These are phyloP conservation scores for Solanum etuberosum DNA, from an alignment of 257 asterid species.

Conservation along the genomic window DNA sequence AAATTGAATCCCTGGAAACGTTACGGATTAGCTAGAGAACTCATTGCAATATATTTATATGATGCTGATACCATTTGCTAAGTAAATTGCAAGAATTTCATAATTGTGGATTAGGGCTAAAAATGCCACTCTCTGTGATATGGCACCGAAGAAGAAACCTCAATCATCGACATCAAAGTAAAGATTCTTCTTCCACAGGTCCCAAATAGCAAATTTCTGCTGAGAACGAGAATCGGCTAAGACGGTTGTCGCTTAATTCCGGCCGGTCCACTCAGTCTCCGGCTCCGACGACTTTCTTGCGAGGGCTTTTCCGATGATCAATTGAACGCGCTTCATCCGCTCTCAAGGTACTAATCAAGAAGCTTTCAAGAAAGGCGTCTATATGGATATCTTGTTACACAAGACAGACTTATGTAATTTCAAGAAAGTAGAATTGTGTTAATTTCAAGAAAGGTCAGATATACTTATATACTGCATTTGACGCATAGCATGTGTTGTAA, in stretches of 20 bases:
- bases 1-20: not conserved
- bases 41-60: not conserved
- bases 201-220: constrained; percentile 78
- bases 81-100: not conserved
- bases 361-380: not conserved
- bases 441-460: too few relatives aligned
- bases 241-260: constrained; percentile 68
- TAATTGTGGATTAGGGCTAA: not conserved
- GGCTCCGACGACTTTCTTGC: constrained; percentile 52
- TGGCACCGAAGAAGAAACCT: constrained; percentile 91
- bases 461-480: too few relatives aligned
- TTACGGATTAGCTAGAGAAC: not conserved
- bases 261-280: constrained; percentile 40
- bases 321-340: constrained; percentile 22
- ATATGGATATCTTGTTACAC: not conserved
- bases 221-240: constrained; percentile 83
- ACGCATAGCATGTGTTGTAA: too few relatives aligned
- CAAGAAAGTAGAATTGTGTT: not conserved
- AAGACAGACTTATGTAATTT: not conserved
- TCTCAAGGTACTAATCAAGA: constrained; percentile 51
- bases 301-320: constrained; percentile 64
- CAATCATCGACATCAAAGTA: constrained; percentile 31
- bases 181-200: constrained; percentile 35
- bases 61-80: not conserved
- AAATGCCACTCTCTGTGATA: not conserved